Conservation (phyloP, 768 basidiomycete genomes). For the Strobilomyces dryophilus region DNA sequence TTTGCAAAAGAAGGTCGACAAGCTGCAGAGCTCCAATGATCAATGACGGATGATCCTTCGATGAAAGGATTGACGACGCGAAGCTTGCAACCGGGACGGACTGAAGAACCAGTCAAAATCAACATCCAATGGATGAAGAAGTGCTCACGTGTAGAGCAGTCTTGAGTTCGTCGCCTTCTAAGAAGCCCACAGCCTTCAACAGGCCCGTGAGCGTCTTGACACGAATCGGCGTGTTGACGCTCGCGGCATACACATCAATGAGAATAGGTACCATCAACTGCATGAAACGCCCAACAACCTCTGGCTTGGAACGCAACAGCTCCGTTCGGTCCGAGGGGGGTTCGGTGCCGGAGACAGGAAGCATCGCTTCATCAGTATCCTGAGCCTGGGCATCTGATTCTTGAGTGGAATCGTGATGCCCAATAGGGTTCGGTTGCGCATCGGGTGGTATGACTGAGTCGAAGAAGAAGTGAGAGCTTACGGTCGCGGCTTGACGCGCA, state of each 20-base stretch:
- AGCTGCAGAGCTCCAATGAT: conserved; percentile 90
- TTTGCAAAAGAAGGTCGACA: conserved; percentile 84
- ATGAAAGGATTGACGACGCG: conserved; percentile 89
- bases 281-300: conserved; percentile 83
- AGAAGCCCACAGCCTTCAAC: conserved; percentile 88
- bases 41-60: conserved; percentile 82
- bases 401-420: conserved; percentile 23
- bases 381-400: conserved; percentile 37
- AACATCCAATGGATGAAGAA: neutral
- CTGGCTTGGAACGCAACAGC: conserved; percentile 66
- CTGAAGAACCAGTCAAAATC: conserved; percentile 37
- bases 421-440: conserved; percentile 10
- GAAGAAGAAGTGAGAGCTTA: conserved; percentile 27
- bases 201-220: conserved; percentile 85
- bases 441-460: conserved; percentile 24
- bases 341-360: conserved; percentile 30
- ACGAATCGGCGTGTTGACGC: conserved; percentile 82
- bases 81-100: conserved; percentile 94
- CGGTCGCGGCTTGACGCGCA: conserved; percentile 49
- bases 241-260: conserved; percentile 99
- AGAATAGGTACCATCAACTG: conserved; percentile 87
- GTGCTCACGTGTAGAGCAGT: conserved; percentile 69
- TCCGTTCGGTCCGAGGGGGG: conserved; percentile 58
- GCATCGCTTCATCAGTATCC: conserved; percentile 39
- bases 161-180: conserved; percentile 72